phyloP scores from a whole-genome alignment of 192 early-diverging fungal genomes.

The Helicostylum pulchrum region DNA sequence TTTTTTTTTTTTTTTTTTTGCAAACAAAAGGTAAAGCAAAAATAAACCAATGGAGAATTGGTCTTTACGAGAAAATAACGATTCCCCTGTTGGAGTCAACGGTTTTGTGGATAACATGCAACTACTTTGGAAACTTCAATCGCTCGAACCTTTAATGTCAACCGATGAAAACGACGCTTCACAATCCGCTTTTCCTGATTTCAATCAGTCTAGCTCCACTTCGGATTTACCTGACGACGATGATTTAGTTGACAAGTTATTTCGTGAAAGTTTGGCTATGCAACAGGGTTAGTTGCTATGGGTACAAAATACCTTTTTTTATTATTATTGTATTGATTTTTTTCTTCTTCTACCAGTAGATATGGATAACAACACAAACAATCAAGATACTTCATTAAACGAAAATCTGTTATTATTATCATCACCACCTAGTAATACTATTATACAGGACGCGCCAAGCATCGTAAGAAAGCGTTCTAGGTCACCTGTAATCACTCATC shows the following conservation, averaged over 20 bases:
- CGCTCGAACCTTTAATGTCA: conserved; percentile 11
- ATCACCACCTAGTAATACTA: too few species aligned
- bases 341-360: neutral
- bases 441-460: too few species aligned
- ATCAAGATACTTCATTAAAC: too few species aligned
- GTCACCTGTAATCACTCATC: too few species aligned
- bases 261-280: conserved; percentile 26
- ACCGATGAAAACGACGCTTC: conserved; percentile 4
- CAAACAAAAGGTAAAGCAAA: neutral
- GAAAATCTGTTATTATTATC: too few species aligned
- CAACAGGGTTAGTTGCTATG: neutral
- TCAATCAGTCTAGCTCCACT: conserved; percentile 4
- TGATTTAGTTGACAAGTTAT: conserved; percentile 29
- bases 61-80: conserved; percentile 21
- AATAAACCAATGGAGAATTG: conserved; percentile 26
- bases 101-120: conserved; percentile 17
- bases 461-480: too few species aligned
- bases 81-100: conserved; percentile 9
- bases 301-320: neutral
- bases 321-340: conserved; percentile 1
- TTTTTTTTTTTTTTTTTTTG: neutral
- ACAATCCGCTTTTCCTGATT: neutral
- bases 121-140: conserved; percentile 26
- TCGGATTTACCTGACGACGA: conserved; percentile 3
- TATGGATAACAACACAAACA: neutral